Conservation (phyloP, 1,284 basidiomycete genomes). For the Thelephora terrestris region DNA sequence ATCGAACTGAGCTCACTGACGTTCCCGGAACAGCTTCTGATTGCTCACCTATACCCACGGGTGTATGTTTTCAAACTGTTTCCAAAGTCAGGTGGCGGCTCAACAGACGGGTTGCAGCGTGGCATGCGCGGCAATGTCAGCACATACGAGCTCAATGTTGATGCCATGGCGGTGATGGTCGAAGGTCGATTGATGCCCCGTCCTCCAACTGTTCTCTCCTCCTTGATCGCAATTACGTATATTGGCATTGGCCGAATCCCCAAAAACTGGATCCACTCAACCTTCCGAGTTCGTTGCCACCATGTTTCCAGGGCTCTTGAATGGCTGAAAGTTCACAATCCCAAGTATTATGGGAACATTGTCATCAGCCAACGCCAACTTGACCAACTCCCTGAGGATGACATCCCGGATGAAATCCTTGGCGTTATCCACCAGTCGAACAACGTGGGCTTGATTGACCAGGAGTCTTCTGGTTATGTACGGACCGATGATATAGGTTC, state of each 20-base stretch:
- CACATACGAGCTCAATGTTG: constrained; percentile 18
- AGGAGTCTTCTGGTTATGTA: constrained; percentile 23
- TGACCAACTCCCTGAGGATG: too few species aligned
- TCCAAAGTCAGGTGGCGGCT: too few species aligned
- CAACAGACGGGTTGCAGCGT: too few species aligned
- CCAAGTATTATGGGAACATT: constrained; percentile 22
- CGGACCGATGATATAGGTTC: constrained; percentile 5
- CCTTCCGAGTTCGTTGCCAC: constrained; percentile 15
- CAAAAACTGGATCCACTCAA: constrained; percentile 14
- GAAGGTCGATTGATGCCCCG: constrained; percentile 24
- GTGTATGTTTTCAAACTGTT: constrained; percentile 23
- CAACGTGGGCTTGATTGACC: constrained; percentile 13
- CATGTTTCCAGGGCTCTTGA: constrained; percentile 12
- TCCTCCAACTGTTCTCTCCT: constrained; percentile 18
- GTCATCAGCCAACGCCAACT: constrained; percentile 17
- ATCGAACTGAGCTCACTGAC: constrained; percentile 14
- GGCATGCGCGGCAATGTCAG: constrained; percentile 28
- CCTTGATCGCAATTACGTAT: too few species aligned
- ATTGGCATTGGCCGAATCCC: constrained; percentile 21
- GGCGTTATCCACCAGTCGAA: constrained; percentile 11
- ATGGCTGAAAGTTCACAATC: constrained; percentile 28
- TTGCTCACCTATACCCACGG: constrained; percentile 19
- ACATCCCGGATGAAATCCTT: too few species aligned
- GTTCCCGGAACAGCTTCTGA: constrained; percentile 19
- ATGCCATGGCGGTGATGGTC: constrained; percentile 20